Percentiles rank a stretch among this genome's conserved stretches.
phyloP scores from a whole-genome alignment of 2,329 filamentous ascomycete genomes.

The Catunica adiposa region DNA sequence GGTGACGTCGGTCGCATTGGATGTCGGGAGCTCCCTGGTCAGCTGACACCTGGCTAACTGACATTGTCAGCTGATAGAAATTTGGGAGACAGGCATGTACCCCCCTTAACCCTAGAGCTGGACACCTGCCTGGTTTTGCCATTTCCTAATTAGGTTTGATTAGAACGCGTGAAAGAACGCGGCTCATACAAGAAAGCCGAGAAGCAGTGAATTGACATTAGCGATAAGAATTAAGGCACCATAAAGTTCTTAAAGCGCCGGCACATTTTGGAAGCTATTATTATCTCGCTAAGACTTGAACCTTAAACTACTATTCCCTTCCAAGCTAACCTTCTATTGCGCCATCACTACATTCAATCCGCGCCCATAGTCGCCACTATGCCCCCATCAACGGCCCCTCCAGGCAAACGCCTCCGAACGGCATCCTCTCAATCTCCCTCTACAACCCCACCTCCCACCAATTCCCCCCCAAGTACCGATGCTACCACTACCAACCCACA shows the following conservation, averaged over 20 bases:
- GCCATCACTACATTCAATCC: background rate
- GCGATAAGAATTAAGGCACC: no score
- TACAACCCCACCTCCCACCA: conserved; percentile 39
- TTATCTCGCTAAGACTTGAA: no score
- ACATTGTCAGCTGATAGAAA: background rate
- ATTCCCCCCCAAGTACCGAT: no score
- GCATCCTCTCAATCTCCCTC: conserved; percentile 38
- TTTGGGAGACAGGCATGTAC: no score
- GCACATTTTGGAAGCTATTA: no score
- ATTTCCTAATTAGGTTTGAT: conserved; percentile 9
- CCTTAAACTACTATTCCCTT: no score
- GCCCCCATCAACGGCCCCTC: background rate
- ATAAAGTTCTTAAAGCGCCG: no score
- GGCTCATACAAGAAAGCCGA: background rate
- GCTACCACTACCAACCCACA: no score
- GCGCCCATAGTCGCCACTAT: background rate
- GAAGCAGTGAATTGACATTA: no score
- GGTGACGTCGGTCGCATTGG: conserved; percentile 7
- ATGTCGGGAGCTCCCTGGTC: background rate
- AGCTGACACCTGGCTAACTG: background rate
- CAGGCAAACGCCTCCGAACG: conserved; percentile 1
- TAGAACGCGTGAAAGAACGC: background rate
- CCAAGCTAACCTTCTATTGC: background rate
- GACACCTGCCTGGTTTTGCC: no score
- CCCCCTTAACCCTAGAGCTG: no score